A percentile compares a stretch with the other conserved stretches of the same genome.
Conservation (phyloP, 345 rosid genomes). For the Turritis glabra region DNA sequence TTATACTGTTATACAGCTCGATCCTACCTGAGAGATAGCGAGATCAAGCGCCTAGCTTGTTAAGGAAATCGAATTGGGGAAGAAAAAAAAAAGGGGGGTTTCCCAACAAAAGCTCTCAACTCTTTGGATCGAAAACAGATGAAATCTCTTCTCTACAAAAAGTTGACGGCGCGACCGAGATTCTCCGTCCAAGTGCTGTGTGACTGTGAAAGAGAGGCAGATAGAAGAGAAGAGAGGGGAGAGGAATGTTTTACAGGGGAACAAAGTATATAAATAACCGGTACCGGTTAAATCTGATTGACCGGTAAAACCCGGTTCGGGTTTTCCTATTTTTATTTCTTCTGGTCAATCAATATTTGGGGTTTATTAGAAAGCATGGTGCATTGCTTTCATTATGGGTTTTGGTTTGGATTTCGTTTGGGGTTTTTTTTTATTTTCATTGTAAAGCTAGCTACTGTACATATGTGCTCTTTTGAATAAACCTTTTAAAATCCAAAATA, state of each 20-base stretch:
- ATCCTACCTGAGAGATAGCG: slow-evolving; percentile 5
- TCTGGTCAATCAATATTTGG: too few species aligned
- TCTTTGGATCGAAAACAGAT: neutral
- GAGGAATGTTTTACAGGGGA: neutral
- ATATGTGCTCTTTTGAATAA: too few species aligned
- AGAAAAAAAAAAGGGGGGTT: neutral
- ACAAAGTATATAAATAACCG: neutral
- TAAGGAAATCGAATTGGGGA: neutral
- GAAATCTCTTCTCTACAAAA: neutral
- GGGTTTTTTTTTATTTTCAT: too few species aligned
- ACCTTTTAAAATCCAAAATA: too few species aligned
- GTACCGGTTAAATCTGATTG: neutral
- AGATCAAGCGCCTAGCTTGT: neutral
- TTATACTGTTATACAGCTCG: neutral
- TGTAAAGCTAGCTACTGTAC: too few species aligned
- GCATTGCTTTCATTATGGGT: too few species aligned
- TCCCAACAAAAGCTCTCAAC: neutral
- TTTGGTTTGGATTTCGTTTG: too few species aligned
- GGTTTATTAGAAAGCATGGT: too few species aligned
- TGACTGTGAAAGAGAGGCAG: neutral
- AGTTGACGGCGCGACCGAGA: slow-evolving; percentile 5
- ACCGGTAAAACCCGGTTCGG: neutral
- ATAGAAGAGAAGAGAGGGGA: neutral
- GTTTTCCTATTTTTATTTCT: too few species aligned
- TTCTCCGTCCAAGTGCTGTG: slow-evolving; percentile 1